A percentile compares a stretch with the other conserved stretches of the same genome.
These are phyloP conservation scores for Aspergillus sp. DNA, from an alignment of 2,329 filamentous ascomycete species.

Conservation along the genomic window DNA sequence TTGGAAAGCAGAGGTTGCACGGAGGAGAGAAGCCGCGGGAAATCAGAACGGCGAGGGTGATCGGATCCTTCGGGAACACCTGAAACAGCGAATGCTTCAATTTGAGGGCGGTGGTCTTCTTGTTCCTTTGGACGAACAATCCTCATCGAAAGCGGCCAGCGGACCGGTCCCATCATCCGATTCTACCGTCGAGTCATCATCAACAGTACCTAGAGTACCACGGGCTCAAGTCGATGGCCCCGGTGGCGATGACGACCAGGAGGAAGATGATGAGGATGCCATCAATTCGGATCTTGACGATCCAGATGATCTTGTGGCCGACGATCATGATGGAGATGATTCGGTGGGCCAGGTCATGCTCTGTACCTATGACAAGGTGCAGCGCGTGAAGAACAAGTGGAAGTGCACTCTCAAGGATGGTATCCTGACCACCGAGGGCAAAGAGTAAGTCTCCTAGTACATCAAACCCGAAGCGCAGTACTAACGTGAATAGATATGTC, in stretches of 20 bases:
- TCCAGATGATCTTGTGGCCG: slow-evolving; percentile 76
- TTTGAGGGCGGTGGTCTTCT: slow-evolving; percentile 45
- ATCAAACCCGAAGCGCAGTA: not conserved
- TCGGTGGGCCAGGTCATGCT: slow-evolving; percentile 87
- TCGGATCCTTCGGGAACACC: slow-evolving; percentile 36
- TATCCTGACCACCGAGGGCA: slow-evolving; percentile 85
- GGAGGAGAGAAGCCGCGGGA: slow-evolving; percentile 36
- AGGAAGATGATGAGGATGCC: slow-evolving; percentile 76
- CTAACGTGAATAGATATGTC: slow-evolving; percentile 60
- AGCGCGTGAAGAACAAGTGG: slow-evolving; percentile 99
- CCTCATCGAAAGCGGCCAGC: slow-evolving; percentile 34
- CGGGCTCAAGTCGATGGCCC: slow-evolving; percentile 54
- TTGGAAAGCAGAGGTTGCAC: slow-evolving; percentile 44
- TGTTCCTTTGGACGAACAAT: slow-evolving; percentile 34
- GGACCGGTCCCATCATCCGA: slow-evolving; percentile 15
- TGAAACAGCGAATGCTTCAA: slow-evolving; percentile 36
- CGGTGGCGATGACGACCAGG: slow-evolving; percentile 50
- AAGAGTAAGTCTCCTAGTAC: slow-evolving; percentile 61
- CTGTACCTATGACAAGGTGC: slow-evolving; percentile 98
- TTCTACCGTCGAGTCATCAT: slow-evolving; percentile 1
- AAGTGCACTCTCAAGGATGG: slow-evolving; percentile 99
- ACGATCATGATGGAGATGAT: slow-evolving; percentile 84
- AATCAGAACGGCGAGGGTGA: slow-evolving; percentile 32
- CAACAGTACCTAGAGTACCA: slow-evolving; percentile 12
- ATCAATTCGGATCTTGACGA: slow-evolving; percentile 99